Evolutionary conservation across 306 rosid genomes (phyloP), one percentile per base, ranked within the genome.

Genomic region (Castanea mollissima): DNA sequence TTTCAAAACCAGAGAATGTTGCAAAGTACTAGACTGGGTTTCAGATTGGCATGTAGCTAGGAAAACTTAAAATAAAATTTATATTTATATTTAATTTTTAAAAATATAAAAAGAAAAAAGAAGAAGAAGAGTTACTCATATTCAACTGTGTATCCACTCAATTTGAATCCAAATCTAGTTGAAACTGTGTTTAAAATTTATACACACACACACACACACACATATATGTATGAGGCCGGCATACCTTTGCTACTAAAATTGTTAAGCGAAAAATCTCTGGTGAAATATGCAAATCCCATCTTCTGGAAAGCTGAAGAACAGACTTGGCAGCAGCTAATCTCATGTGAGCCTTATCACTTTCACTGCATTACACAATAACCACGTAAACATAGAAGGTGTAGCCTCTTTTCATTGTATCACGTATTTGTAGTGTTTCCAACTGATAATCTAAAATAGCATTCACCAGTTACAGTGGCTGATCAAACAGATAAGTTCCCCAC

Each of bases 271-370:
- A 95, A 78, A 86, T 84, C 78, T 91, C 89, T 2, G 96, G 94
- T 78, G 92, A 77, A 70, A 95, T 91, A 84, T 88, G 89, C 63
- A 80, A 87, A 88, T 95, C 99, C 97, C 97, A 95, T 88, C 89
- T 91, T 82, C 79, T 89, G 55, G 98, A 86, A 77, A 95, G 92
- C 79, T 76, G 86, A 67, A 95, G 96, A 84, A 92, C 84, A 70
- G 98, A 86, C 80, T 90, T 95, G 51, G 97, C 97, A 75, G 97
- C 94, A 81, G 90, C 98, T 81, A 92, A 84, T 86, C 92, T 89
- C 65, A 91, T 76, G 75, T 74, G 85, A 82, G 88, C 87, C 84
- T 70, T 80, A 41, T 91, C 91, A 21, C 60, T 87, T 74, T 87
- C 91, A 81, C 96, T 91, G 81, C 76, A 84, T 75, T 18, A 78